Evolutionary conservation across 306 rosid species (phyloP).

Genomic region (Gillenia trifoliata): DNA sequence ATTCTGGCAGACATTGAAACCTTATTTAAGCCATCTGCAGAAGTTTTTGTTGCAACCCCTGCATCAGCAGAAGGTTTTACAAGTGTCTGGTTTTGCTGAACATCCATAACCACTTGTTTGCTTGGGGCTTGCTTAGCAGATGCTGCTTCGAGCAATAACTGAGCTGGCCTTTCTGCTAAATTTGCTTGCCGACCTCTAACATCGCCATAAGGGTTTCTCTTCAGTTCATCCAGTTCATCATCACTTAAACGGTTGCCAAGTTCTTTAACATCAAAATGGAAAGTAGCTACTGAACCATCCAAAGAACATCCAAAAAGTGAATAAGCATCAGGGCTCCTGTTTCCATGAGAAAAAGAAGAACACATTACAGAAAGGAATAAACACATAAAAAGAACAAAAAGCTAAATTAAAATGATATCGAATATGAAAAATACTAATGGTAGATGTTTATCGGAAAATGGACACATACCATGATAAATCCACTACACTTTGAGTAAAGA

Average conservation of each 20-base stretch:
- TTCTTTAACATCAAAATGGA: slow-evolving; percentile 86
- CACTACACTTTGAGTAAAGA: slow-evolving; percentile 92
- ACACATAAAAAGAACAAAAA: slow-evolving; percentile 6
- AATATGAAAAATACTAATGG: background rate
- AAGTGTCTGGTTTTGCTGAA: slow-evolving; percentile 51
- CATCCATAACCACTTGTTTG: slow-evolving; percentile 60
- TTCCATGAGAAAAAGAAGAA: slow-evolving; percentile 23
- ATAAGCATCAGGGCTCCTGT: slow-evolving; percentile 99
- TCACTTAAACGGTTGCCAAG: slow-evolving; percentile 82
- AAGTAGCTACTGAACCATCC: slow-evolving; percentile 91
- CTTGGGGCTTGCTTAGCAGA: slow-evolving; percentile 62
- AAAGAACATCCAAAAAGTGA: slow-evolving; percentile 92
- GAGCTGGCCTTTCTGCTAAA: slow-evolving; percentile 93
- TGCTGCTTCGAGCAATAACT: slow-evolving; percentile 89
- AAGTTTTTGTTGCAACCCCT: slow-evolving; percentile 37
- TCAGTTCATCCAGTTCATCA: slow-evolving; percentile 81
- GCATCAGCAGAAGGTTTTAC: slow-evolving; percentile 45
- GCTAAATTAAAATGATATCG: background rate
- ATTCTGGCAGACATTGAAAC: slow-evolving; percentile 49
- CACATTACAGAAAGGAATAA: slow-evolving; percentile 3
- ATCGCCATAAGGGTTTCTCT: slow-evolving; percentile 88
- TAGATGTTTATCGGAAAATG: background rate
- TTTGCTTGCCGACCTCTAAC: slow-evolving; percentile 81
- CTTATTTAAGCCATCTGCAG: slow-evolving; percentile 53
- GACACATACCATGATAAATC: slow-evolving; percentile 90